These are phyloP conservation scores for Magnolia sinica DNA, from an alignment of 164 flowering plant species.

Conservation along the genomic window DNA sequence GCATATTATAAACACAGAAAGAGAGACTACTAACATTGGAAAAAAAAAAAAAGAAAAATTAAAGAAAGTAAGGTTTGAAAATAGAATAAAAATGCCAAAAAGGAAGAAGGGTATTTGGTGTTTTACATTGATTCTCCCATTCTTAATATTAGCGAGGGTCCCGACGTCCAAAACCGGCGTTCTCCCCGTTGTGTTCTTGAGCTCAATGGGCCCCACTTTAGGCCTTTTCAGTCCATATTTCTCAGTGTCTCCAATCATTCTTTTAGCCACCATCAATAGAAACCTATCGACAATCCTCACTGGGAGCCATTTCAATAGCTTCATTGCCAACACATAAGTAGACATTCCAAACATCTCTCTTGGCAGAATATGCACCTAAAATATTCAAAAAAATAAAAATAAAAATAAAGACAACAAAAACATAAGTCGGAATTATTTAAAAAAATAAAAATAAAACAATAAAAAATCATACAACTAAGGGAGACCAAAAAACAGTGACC, in stretches of 20 bases:
- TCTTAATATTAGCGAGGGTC: slow-evolving; percentile 48
- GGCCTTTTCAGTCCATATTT: slow-evolving; percentile 67
- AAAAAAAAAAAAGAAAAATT: background rate
- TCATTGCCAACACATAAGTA: slow-evolving; percentile 52
- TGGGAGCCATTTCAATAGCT: slow-evolving; percentile 63
- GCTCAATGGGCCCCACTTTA: slow-evolving; percentile 53
- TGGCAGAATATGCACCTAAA: slow-evolving; percentile 76
- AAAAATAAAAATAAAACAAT: too few relatives aligned
- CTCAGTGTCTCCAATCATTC: slow-evolving; percentile 49
- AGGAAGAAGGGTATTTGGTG: background rate
- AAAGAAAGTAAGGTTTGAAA: background rate
- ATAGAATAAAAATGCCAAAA: background rate
- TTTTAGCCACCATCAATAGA: slow-evolving; percentile 45
- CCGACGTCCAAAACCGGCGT: slow-evolving; percentile 82
- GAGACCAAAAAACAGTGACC: background rate
- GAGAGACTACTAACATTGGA: too few relatives aligned
- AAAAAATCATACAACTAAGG: background rate
- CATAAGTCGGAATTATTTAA: background rate
- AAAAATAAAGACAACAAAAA: background rate
- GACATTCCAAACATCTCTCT: slow-evolving; percentile 65
- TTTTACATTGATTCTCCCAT: slow-evolving; percentile 40
- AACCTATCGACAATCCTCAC: slow-evolving; percentile 64
- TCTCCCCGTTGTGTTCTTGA: slow-evolving; percentile 59
- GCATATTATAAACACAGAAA: too few relatives aligned
- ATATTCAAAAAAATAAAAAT: background rate